Percentiles rank a stretch among this genome's conserved stretches.
phyloP scores from a whole-genome alignment of 1,139 yeast genomes.

The Pichia inconspicua region DNA sequence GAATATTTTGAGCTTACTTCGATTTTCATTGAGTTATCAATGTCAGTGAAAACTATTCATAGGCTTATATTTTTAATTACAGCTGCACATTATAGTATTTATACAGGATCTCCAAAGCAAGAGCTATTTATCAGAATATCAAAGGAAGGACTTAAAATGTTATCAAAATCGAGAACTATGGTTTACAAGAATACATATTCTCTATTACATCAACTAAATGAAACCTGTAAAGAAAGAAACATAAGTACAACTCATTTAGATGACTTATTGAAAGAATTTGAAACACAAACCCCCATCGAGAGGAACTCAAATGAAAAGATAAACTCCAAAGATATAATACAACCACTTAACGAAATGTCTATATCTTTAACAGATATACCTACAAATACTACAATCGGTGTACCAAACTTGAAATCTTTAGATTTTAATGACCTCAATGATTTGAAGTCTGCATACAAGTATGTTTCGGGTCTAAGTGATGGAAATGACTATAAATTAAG shows the following conservation, averaged over 20 bases:
- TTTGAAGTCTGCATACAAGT: too few species aligned
- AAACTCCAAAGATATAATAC: neutral
- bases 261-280: neutral
- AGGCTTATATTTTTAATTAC: slow-evolving; percentile 10
- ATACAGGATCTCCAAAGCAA: neutral
- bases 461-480: neutral
- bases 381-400: neutral
- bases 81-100: slow-evolving; percentile 10
- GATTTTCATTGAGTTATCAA: slow-evolving; percentile 8
- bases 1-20: neutral
- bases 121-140: slow-evolving; percentile 7
- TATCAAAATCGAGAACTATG: slow-evolving; percentile 5
- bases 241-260: neutral
- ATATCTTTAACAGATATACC: too few species aligned
- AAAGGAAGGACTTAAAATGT: slow-evolving; percentile 14
- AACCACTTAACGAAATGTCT: neutral
- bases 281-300: neutral
- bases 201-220: slow-evolving; percentile 1
- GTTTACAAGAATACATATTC: slow-evolving; percentile 11
- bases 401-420: neutral
- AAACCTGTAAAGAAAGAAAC: neutral
- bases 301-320: neutral
- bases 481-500: neutral
- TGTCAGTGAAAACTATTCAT: slow-evolving; percentile 11
- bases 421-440: too few species aligned